These are phyloP conservation scores for Diaporthe australafricana DNA, from an alignment of 2,329 filamentous ascomycete genomes.

Conservation along the genomic window DNA sequence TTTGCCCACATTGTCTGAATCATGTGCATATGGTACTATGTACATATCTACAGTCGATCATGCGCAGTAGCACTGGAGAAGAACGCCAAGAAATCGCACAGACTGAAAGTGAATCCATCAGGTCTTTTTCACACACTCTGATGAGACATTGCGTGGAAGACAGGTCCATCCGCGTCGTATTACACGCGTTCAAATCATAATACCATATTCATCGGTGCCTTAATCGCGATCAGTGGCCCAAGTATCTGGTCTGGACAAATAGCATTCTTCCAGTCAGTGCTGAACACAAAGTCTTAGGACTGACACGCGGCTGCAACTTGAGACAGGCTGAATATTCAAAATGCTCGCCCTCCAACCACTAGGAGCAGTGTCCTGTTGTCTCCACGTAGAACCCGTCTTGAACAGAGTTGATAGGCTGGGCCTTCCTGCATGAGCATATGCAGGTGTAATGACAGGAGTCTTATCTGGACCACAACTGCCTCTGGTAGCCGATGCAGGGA, in stretches of 20 bases:
- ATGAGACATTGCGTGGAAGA: background rate
- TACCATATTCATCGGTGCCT: background rate
- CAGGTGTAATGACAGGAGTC: background rate
- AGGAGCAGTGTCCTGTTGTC: background rate
- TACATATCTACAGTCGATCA: background rate
- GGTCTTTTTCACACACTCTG: background rate
- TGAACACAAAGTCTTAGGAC: background rate
- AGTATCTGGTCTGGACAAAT: background rate
- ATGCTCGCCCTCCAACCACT: background rate
- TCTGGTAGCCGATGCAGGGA: background rate
- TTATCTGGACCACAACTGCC: background rate
- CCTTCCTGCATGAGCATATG: background rate
- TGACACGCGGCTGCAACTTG: background rate
- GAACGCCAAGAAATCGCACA: background rate
- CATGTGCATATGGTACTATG: no score
- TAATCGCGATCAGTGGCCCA: background rate
- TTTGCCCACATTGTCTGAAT: background rate
- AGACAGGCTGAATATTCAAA: background rate
- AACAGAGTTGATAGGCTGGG: background rate
- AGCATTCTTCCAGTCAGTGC: background rate
- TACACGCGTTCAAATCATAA: background rate
- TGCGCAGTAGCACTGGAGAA: background rate
- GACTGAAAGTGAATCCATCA: no score
- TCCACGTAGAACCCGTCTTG: background rate
- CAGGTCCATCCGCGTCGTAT: background rate